A percentile compares a stretch with the other conserved stretches of the same genome.
These are phyloP conservation scores for Mrakia blollopis DNA, from an alignment of 768 basidiomycete genomes.

Conservation along the genomic window DNA sequence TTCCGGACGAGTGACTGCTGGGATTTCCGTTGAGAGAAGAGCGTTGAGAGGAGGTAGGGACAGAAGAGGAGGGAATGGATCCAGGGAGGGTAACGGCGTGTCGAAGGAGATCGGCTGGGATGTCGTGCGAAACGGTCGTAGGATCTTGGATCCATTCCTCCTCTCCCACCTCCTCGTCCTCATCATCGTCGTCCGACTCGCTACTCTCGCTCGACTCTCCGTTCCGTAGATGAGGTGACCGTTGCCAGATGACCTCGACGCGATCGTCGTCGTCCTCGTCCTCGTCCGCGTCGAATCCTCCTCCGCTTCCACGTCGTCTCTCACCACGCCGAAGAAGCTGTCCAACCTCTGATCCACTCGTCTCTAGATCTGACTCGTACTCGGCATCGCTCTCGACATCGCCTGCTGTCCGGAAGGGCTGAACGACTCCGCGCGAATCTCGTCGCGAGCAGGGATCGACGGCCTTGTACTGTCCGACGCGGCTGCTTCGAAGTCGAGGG, in stretches of 20 bases:
- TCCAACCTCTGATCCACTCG: background rate
- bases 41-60: background rate
- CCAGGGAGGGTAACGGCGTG: background rate
- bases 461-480: slow-evolving; percentile 10
- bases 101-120: background rate
- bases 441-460: background rate
- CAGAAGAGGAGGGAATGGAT: background rate
- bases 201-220: background rate
- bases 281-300: background rate
- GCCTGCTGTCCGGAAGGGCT: background rate
- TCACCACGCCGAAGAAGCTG: background rate
- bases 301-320: background rate
- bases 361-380: background rate
- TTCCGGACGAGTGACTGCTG: background rate
- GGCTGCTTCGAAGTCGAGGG: slow-evolving; percentile 12
- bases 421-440: background rate
- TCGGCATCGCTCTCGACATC: background rate
- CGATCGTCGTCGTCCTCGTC: background rate
- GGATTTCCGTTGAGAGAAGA: background rate
- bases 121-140: background rate
- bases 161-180: slow-evolving; percentile 1
- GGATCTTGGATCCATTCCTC: slow-evolving; percentile 15
- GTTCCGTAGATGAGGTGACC: background rate
- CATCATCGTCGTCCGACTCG: background rate
- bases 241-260: slow-evolving; percentile 8